Evolutionary conservation across 805 yeast genomes (phyloP).

Genomic region (Lipomyces chichibuensis): DNA sequence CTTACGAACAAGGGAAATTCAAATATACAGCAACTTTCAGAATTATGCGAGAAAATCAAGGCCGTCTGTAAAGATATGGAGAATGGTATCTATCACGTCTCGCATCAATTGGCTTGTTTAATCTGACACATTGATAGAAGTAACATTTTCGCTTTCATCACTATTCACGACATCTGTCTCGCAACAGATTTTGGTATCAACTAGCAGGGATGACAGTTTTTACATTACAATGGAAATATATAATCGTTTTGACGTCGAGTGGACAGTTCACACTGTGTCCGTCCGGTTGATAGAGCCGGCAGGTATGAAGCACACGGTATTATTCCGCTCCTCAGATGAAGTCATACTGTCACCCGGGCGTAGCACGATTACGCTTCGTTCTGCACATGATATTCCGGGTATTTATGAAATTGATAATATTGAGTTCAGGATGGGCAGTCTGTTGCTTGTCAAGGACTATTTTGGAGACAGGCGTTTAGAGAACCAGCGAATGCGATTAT

Average conservation of each 20-base stretch:
- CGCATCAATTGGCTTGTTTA: neutral
- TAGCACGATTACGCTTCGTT: conserved; percentile 37
- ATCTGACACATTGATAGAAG: neutral
- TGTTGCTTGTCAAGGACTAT: conserved; percentile 39
- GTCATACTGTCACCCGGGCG: conserved; percentile 13
- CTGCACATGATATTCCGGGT: conserved; percentile 46
- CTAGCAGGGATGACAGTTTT: conserved; percentile 25
- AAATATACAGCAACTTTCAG: conserved; percentile 1
- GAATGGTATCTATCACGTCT: neutral
- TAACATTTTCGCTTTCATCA: conserved; percentile 14
- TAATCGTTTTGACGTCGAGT: conserved; percentile 22
- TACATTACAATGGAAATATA: conserved; percentile 9
- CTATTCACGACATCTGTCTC: conserved; percentile 15
- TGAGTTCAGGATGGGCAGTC: conserved; percentile 39
- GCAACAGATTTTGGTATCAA: conserved; percentile 8
- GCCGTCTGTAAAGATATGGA: conserved; percentile 17
- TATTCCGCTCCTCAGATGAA: conserved; percentile 20
- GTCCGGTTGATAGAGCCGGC: conserved; percentile 27
- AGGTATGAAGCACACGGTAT: conserved; percentile 28
- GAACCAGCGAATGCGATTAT: conserved; percentile 16
- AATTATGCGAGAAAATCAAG: conserved; percentile 12
- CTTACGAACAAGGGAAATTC: conserved; percentile 10
- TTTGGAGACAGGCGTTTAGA: conserved; percentile 7
- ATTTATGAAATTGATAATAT: conserved; percentile 42
- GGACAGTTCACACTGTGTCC: conserved; percentile 18